Base-by-base conservation (phyloP, 768 basidiomycete species). In the Auriscalpium microsporum region DNA sequence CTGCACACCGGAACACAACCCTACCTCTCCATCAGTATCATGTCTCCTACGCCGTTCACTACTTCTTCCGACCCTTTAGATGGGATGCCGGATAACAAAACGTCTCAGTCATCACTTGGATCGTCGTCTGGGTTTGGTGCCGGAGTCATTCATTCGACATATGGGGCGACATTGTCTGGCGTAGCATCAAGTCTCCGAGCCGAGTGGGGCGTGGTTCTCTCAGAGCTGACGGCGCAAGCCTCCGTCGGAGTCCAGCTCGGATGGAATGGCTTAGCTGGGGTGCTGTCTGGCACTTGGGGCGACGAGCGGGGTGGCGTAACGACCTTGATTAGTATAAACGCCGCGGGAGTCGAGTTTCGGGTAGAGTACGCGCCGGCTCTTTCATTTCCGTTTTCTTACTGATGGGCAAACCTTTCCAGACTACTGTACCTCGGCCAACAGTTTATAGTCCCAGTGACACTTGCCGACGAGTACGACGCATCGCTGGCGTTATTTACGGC, bases 341-440 rank as follows among this genome's bases (percentile, higher is more conserved):
- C 72, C 40, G 61, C 69, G 37, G 83, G 79, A 10, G 75, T 86
- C 49, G 67, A 77, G 34, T 66, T 84, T 56, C 74, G 71, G 64
- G 59, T 87, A 52, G 79, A 81, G 86, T 86, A 62, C 65, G 79
- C 76, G 37, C 54, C 36, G 54, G 53, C 56, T 45, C 57, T 56
- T 58, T 50, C 53, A 23, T 55, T 45, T 58, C 56, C 56, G 51
- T 34, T 19, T 51, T 52, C 36, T 58, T 44, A 44, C 54, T 57
- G 53, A 65, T 57, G 62, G 59, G 34, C 52, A 45, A 21, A 37
- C 52, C 58, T 54, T 40, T 54, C 28, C 58, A 87, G 86, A 56
- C 64, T 80, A 48, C 67, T 72, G 36, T 81, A 84, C 64, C 67
- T 81, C 52, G 78, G 81, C 58, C 84, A 86, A 64, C 73, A 73